A percentile compares a stretch with the other conserved stretches of the same genome.
Conservation (phyloP, 257 asterid genomes). For the Handroanthus guayacan region DNA sequence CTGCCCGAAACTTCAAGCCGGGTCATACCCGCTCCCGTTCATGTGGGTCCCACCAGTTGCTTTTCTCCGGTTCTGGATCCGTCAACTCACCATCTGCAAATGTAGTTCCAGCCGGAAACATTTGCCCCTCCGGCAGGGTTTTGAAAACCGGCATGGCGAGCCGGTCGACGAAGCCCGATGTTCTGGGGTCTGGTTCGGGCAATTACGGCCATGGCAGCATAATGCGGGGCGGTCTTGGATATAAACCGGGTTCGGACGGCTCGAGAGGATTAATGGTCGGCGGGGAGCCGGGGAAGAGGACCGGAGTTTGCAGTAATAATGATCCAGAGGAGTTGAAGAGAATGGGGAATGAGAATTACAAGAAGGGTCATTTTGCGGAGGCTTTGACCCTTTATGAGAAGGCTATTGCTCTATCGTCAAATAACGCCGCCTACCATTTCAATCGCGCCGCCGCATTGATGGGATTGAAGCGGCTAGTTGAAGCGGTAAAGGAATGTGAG, state of each 20-base stretch:
- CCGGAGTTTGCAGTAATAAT: constrained; percentile 36
- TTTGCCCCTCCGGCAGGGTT: constrained; percentile 71
- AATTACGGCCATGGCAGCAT: constrained; percentile 80
- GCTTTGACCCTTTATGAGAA: constrained; percentile 77
- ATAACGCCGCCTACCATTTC: constrained; percentile 74
- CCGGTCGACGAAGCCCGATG: constrained; percentile 52
- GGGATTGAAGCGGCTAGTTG: constrained; percentile 61
- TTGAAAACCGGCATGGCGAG: constrained; percentile 62
- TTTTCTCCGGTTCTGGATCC: constrained; percentile 47
- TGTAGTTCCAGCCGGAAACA: constrained; percentile 68
- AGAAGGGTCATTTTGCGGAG: constrained; percentile 66
- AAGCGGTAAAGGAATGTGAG: constrained; percentile 83
- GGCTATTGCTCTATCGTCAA: constrained; percentile 73
- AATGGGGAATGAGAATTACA: constrained; percentile 76
- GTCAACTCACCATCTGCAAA: constrained; percentile 53
- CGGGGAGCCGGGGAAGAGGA: constrained; percentile 49
- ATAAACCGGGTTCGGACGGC: constrained; percentile 42
- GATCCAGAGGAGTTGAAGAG: constrained; percentile 91
- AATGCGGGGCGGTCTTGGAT: constrained; percentile 53
- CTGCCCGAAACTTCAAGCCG: constrained; percentile 33
- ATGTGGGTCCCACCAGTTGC: constrained; percentile 41
- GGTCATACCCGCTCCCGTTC: constrained; percentile 55
- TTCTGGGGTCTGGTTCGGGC: constrained; percentile 62
- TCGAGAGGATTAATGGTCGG: constrained; percentile 50
- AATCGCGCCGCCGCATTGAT: constrained; percentile 88